Conservation (phyloP, 2,329 filamentous ascomycete genomes). For the Scedosporium boydii region DNA sequence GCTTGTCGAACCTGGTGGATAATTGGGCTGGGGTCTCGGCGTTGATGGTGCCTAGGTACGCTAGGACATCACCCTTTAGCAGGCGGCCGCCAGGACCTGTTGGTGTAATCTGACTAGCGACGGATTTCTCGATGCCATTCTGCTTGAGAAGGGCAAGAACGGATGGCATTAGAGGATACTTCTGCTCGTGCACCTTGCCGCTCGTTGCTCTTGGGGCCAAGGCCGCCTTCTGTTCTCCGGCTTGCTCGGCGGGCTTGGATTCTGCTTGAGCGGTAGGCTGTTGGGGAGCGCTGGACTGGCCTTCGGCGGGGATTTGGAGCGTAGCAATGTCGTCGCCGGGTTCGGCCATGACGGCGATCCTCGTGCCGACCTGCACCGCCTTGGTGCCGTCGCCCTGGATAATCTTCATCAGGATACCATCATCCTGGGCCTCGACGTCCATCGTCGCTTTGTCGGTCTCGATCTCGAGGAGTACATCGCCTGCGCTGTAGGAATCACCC, state of each 20-base stretch:
- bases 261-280: constrained; percentile 20
- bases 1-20: constrained; percentile 62
- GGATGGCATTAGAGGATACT: constrained; percentile 70
- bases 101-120: constrained; percentile 72
- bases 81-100: constrained; percentile 82
- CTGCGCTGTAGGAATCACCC: constrained; percentile 71
- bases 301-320: constrained; percentile 67
- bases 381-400: constrained; percentile 65
- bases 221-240: constrained; percentile 23
- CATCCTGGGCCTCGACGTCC: constrained; percentile 89
- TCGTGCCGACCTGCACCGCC: constrained; percentile 63
- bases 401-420: constrained; percentile 80
- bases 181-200: constrained; percentile 51
- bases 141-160: constrained; percentile 73
- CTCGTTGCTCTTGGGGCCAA: constrained; percentile 24
- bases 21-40: constrained; percentile 61
- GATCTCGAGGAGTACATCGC: constrained; percentile 83
- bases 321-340: constrained; percentile 66
- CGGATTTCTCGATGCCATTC: constrained; percentile 66
- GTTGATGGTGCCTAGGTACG: constrained; percentile 72
- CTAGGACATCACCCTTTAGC: constrained; percentile 91
- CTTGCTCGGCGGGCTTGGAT: constrained; percentile 18
- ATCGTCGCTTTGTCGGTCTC: constrained; percentile 93
- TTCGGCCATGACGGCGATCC: constrained; percentile 79
- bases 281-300: constrained; percentile 22